Base-by-base conservation (phyloP, 805 yeast genomes). In the Millerago galiae region DNA sequence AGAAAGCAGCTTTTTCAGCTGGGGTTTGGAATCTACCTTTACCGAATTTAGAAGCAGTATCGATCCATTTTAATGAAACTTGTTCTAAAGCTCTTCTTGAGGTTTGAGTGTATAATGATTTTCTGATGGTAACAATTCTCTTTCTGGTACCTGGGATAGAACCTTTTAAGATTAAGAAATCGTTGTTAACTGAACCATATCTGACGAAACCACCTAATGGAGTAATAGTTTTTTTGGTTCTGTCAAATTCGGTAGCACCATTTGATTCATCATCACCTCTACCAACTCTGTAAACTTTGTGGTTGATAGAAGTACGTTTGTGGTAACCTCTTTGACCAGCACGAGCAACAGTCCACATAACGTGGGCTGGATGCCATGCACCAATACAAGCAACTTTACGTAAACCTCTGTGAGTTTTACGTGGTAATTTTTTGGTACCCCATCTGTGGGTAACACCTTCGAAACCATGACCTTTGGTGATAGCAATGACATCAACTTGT, bases 1-100 rank as follows among this genome's bases (percentile, higher is more conserved):
- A 66, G 91, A 93, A 93, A 70, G 99, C 95, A 70, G 83, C 89
- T 90, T 95, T 95, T 83, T 93, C 99, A 73, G 97, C 98, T 66
- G 97, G 95, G 68, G 99, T 93, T 81, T 93, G 99, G 98, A 93
- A 93, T 84, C 99, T 93, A 82, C 99, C 99, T 88, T 93, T 95
- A 85, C 99, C 99, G 90, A 93, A 93, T 78, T 91, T 90, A 68
- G 99, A 93, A 70, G 99, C 96, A 65, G 99, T 93, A 75, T 93
- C 99, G 71, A 93, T 93, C 99, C 98, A 93, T 79, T 93, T 93
- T 76, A 93, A 86, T 82, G 75, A 79, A 61, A 91, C 96, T 75
- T 88, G 73, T 82, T 93, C 99, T 63, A 84, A 71, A 64, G 98
- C 98, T 77, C 81, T 84, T 83, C 99, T 93, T 65, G 95, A 85